Conservation (phyloP, 176 grass and related monocot genomes). For the Tillandsia leiboldiana region DNA sequence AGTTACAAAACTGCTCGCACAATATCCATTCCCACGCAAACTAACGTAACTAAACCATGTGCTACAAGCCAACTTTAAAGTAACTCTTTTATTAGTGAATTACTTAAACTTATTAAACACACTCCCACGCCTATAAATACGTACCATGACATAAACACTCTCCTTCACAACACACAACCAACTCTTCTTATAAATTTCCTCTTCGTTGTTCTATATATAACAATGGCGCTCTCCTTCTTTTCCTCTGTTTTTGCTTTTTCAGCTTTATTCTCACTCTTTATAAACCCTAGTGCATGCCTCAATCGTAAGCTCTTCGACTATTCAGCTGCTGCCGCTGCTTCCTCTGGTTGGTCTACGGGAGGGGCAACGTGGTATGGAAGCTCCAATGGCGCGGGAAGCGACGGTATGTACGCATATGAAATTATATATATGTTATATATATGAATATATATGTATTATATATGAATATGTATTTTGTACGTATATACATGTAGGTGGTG, state of each 20-base stretch:
- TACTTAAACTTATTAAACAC: no score
- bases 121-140: constrained; percentile 17
- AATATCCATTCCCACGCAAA: no score
- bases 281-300: constrained; percentile 14
- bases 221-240: background rate
- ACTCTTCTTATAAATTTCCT: background rate
- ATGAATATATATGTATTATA: constrained; percentile 11
- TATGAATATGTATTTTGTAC: background rate
- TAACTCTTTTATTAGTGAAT: background rate
- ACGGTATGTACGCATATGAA: constrained; percentile 12
- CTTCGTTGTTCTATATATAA: no score
- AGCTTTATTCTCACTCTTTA: constrained; percentile 3
- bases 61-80: constrained; percentile 9
- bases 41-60: constrained; percentile 18
- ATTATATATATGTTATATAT: background rate
- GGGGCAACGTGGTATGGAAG: constrained; percentile 20
- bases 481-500: constrained; percentile 30
- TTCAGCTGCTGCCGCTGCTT: background rate
- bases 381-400: constrained; percentile 21
- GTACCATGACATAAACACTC: background rate
- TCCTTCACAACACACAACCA: constrained; percentile 6
- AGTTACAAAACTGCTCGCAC: no score
- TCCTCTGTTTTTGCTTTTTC: constrained; percentile 8
- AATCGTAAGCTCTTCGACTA: constrained; percentile 9
- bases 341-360: constrained; percentile 7